Evolutionary conservation across 306 rosid species (phyloP), one percentile per base, ranked within the genome.

Genomic region (Argentina anserina): DNA sequence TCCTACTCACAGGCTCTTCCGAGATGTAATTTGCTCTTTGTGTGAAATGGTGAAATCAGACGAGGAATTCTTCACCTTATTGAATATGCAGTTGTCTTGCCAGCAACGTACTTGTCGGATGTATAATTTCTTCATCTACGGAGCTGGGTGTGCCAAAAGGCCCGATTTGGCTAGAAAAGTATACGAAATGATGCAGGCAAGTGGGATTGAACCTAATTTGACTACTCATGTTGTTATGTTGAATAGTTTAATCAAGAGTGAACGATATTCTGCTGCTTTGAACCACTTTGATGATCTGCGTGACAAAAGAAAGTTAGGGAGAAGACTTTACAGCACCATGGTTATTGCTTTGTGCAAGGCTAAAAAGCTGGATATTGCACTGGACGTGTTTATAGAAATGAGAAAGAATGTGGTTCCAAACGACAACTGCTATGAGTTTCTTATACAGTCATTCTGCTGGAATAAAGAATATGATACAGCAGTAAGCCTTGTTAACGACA

Each of bases 121-220:
- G 45, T 86, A 74, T 79, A 81, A 85, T 83, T 47, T 26, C 68
- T 89, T 93, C 83, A 64, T 86, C 59, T 77, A 81, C 4, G 93
- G 81, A 70, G 94, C 94, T 56, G 81, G 77, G 58, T 69, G 68
- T 78, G 89, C 93, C 36, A 75, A 56, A 71, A 83, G 71, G 66
- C 66, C 90, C 15, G 90, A 87, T 41, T 74, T 90, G 78, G 90
- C 90, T 61, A 76, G 84, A 79, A 76, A 86, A 79, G 90, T 87
- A 46, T 84, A 52, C 67, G 86, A 87, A 72, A 64, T 86, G 80
- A 89, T 90, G 94, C 79, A 12, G 79, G 78, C 52, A 50, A 85
- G 71, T 81, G 89, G 88, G 66, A 37, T 85, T 70, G 8, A 4
- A 67, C 96, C 88, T 55, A 79, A 34, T 73, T 3, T 61, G 80